Evolutionary conservation across 2,329 filamentous ascomycete species (phyloP).

Genomic region (Stagonosporopsis vannaccii): DNA sequence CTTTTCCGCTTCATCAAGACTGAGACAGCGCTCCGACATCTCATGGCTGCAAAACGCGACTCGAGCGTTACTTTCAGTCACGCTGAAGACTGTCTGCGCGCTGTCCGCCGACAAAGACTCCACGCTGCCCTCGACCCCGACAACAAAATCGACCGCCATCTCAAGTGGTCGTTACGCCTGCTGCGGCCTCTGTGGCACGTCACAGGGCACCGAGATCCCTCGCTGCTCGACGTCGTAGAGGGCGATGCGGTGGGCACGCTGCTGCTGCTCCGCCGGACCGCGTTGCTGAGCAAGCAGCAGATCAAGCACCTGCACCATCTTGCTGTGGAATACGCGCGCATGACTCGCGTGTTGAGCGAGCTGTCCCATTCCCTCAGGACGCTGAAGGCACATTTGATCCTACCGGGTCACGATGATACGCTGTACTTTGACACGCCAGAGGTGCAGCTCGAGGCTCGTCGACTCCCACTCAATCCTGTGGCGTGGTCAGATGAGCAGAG

Average conservation of each 20-base stretch:
- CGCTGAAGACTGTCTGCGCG: constrained; percentile 39
- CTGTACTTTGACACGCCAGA: not conserved
- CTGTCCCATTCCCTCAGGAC: constrained; percentile 17
- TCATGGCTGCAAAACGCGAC: constrained; percentile 30
- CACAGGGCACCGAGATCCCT: constrained; percentile 12
- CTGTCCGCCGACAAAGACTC: constrained; percentile 35
- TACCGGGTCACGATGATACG: constrained; percentile 8
- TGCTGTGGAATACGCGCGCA: constrained; percentile 25
- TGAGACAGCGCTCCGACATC: constrained; percentile 26
- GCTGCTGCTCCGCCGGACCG: constrained; percentile 34
- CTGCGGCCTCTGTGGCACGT: constrained; percentile 35
- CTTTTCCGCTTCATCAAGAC: constrained; percentile 34
- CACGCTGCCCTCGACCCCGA: constrained; percentile 23
- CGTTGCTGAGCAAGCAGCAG: constrained; percentile 25
- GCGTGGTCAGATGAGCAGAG: constrained; percentile 34
- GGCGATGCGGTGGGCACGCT: constrained; percentile 27
- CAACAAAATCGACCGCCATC: constrained; percentile 21
- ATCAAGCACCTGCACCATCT: constrained; percentile 27
- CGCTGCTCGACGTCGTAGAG: constrained; percentile 26
- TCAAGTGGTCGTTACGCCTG: constrained; percentile 33
- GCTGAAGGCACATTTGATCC: constrained; percentile 26
- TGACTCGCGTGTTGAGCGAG: constrained; percentile 21
- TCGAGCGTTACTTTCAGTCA: constrained; percentile 30
- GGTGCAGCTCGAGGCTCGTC: not conserved
- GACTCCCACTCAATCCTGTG: constrained; percentile 28